Base-by-base conservation (phyloP, 257 asterid genomes). In the Thymus mandschuricus region DNA sequence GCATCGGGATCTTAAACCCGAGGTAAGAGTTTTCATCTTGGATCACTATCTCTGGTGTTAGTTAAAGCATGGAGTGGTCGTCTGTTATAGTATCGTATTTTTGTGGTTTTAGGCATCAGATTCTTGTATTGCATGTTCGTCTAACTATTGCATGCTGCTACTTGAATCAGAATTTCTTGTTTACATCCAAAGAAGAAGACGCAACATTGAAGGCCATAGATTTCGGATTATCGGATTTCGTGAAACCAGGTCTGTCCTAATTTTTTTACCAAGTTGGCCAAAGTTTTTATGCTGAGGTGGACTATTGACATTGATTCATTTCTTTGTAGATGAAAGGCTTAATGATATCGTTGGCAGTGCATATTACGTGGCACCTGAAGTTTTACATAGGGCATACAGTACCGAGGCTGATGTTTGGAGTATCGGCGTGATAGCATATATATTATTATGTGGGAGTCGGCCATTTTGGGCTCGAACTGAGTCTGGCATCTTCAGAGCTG, bases 401-500 rank as follows among this genome's bases (percentile, higher is more conserved):
- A 87, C 96, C 0, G 97, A 93, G 84, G 98, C 97, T 66, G 98
- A 93, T 81, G 96, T 93, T 43, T 93, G 98, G 98, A 93, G 98
- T 74, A 74, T 90, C 44, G 98, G 98, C 2, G 98, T 93, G 49
- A 87, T 90, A 66, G 86, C 96, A 60, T 93, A 93, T 75, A 90
- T 93, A 68, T 75, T 93, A 45, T 70, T 93, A 62, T 87, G 96
- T 38, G 98, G 97, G 15, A 89, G 97, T 79, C 92, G 97, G 12
- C 97, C 98, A 27, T 93, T 93, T 80, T 93, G 98, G 96, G 98
- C 96, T 64, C 90, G 96, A 71, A 87, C 98, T 1, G 98, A 93
- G 68, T 93, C 98, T 6, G 98, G 96, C 38, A 90, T 93, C 48
- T 93, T 93, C 49, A 89, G 98, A 15, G 87, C 97, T 8, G 97